Percentiles rank a stretch among this genome's conserved stretches.
These are phyloP conservation scores for Aspergillus tamarii DNA, from an alignment of 2,329 filamentous ascomycete species.

Conservation along the genomic window DNA sequence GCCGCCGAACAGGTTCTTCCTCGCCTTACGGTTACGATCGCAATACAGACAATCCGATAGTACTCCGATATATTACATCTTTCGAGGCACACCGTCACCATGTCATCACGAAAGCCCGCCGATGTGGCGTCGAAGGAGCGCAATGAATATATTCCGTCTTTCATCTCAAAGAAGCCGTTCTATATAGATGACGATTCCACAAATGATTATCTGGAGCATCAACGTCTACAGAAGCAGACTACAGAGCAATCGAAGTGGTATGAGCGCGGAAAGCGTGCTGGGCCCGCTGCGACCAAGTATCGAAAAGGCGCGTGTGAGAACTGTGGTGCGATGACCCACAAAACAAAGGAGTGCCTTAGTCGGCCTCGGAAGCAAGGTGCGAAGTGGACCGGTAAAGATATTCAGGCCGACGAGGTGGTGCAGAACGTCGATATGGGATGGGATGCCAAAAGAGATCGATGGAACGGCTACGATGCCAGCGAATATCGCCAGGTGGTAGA, in stretches of 20 bases:
- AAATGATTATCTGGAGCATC: slow-evolving; percentile 93
- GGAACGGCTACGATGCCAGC: slow-evolving; percentile 94
- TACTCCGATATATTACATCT: neutral
- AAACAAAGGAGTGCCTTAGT: slow-evolving; percentile 89
- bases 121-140: slow-evolving; percentile 74
- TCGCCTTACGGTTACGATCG: neutral
- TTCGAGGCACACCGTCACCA: slow-evolving; percentile 10
- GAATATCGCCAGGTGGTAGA: slow-evolving; percentile 88
- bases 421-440: slow-evolving; percentile 87
- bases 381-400: slow-evolving; percentile 88
- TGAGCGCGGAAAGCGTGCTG: slow-evolving; percentile 80
- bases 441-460: slow-evolving; percentile 96
- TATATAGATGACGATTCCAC: slow-evolving; percentile 80
- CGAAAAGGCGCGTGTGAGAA: slow-evolving; percentile 98
- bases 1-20: neutral
- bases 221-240: slow-evolving; percentile 75
- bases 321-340: slow-evolving; percentile 96
- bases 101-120: slow-evolving; percentile 53
- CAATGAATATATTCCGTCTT: slow-evolving; percentile 97
- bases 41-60: neutral
- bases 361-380: slow-evolving; percentile 87
- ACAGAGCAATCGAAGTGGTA: slow-evolving; percentile 83
- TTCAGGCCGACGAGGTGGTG: slow-evolving; percentile 86
- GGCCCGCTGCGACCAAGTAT: slow-evolving; percentile 91
- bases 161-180: slow-evolving; percentile 97